Base-by-base conservation (phyloP, 257 asterid species). In the Gentiana macrophylla region DNA sequence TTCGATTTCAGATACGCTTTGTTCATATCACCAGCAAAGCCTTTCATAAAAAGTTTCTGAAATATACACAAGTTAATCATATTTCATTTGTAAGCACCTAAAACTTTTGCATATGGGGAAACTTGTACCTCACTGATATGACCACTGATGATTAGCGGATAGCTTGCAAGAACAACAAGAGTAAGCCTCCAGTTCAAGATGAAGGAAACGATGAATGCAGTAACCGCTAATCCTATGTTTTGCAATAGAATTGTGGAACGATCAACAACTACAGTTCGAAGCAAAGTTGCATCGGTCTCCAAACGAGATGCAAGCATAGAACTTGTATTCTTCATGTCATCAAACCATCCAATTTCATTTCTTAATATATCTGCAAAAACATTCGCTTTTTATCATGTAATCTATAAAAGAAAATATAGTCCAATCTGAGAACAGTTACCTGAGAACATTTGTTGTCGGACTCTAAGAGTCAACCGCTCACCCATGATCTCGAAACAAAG, bases 161-260 rank as follows among this genome's bases (percentile, higher is more conserved):
- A 92, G 52, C 83, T 79, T 46, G 97, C 94, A 36, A 92, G 74
- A 74, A 92, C 95, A 3, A 92, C 88, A 24, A 92, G 97, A 33
- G 97, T 72, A 52, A 91, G 97, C 61, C 98, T 79, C 98, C 98
- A 91, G 84, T 91, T 91, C 82, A 91, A 74, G 82, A 83, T 81
- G 83, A 87, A 87, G 61, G 96, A 86, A 32, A 91, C 81, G 57
- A 91, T 56, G 67, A 91, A 91, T 10, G 98, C 86, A 61, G 97
- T 83, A 62, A 76, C 81, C 32, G 81, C 66, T 62, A 91, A 62
- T 33, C 98, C 98, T 1, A 84, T 76, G 63, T 91, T 91, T 68
- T 91, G 98, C 46, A 91, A 51, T 5, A 92, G 94, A 63, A 88
- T 88, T 47, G 95, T 80, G 5, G 91, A 68, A 56, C 94, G 95